Base-by-base conservation (phyloP, 1,284 basidiomycete species). In the Puccinia novopanici region DNA sequence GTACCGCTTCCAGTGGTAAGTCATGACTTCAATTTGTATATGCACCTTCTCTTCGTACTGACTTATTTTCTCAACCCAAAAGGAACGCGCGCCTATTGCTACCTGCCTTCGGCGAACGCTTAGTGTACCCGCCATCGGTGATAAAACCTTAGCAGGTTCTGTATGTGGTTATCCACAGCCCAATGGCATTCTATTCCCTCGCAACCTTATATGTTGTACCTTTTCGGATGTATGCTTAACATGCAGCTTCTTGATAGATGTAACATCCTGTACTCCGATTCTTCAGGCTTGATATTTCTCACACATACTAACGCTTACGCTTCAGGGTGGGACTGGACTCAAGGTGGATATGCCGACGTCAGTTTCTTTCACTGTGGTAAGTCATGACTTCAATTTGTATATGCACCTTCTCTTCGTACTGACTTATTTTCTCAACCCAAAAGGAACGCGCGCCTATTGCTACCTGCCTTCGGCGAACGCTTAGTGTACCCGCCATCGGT, bases 281-380 rank as follows among this genome's bases (percentile, higher is more conserved):
- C n/a, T n/a, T n/a, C n/a, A n/a, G n/a, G n/a, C n/a, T n/a, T n/a
- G n/a, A n/a, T n/a, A n/a, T n/a, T n/a, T n/a, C n/a, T n/a, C n/a
- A n/a, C n/a, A n/a, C n/a, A n/a, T 79, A 10, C 27, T 79, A 12
- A 45, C 77, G 19, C 24, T 70, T 50, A 59, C 57, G 27, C 52
- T 79, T 59, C 77, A 79, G 59, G 77, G 77, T 9, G 77, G 77
- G 37, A n/a, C 57, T 17, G 77, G 77, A 22, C 59, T 79, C 42
- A 57, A 59, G 40, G 54, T 79, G 42, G n/a, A 57, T 12, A 72
- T 79, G 67, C 77, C 77, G 12, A 61, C 54, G 77, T 79, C 13
- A 59, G 77, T 59, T n/a, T n/a, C n/a, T n/a, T n/a, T n/a, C n/a
- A n/a, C n/a, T n/a, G 52, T 80, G 78, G 78, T 80, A 48, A 65